Conservation (phyloP, 306 rosid genomes). For the Lathyrus tuberosus region DNA sequence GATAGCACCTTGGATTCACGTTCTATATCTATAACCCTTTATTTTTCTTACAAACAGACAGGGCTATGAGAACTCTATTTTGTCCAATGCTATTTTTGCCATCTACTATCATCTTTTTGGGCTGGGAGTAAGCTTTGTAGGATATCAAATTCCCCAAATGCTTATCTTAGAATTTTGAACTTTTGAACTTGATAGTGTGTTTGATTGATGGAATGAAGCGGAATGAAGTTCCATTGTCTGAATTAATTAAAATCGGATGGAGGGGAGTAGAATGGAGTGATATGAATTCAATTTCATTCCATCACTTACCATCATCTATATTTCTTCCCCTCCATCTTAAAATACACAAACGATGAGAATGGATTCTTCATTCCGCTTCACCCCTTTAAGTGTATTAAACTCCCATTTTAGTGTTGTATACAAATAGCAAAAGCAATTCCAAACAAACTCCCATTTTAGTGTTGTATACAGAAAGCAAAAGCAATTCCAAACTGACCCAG, state of each 20-base stretch:
- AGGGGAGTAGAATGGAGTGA: too few species aligned
- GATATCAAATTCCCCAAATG: not conserved
- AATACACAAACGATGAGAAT: too few species aligned
- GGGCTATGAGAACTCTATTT: not conserved
- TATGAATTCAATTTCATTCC: too few species aligned
- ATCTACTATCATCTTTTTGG: not conserved
- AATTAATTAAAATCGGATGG: too few species aligned
- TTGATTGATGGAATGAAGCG: too few species aligned
- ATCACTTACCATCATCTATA: too few species aligned
- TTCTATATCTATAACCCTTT: constrained; percentile 2
- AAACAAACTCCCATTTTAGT: not conserved
- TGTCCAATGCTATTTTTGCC: not conserved
- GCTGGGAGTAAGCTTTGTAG: constrained; percentile 1
- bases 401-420: constrained; percentile 8
- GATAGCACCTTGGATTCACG: not conserved
- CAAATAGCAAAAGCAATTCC: not conserved
- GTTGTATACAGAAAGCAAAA: constrained; percentile 8
- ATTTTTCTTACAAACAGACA: constrained; percentile 2
- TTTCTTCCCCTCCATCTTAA: too few species aligned
- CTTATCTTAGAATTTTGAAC: not conserved
- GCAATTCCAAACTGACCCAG: constrained; percentile 19
- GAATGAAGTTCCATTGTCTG: too few species aligned
- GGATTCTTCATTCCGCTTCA: too few species aligned
- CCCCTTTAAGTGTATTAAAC: not conserved
- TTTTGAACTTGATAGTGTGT: too few species aligned